Evolutionary conservation across 345 rosid genomes (phyloP), one percentile per base, ranked within the genome.

Genomic region (Abelmoschus esculentus): DNA sequence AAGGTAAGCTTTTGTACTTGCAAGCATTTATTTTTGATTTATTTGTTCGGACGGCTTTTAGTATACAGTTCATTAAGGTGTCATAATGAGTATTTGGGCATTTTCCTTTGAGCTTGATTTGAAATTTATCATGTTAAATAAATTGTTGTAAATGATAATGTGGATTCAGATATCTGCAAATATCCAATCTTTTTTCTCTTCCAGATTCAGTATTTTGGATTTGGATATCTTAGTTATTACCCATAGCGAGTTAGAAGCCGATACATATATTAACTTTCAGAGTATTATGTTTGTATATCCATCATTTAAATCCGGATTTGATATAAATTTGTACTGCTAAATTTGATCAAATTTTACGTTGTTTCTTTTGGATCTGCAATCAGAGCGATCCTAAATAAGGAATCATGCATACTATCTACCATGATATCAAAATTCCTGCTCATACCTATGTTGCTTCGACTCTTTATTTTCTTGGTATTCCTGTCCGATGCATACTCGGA

Each of bases 1-100:
- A 93, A 93, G 95, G 98, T 89, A 70, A 63, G 49, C 26, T 70
- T 38, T 40, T 55, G 12, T 38, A 61, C 31, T 53, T 52, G 31
- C 47, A n/a, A 2, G 17, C 44, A 7, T 52, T 53, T 54, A 54
- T 12, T 50, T 10, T 50, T 50, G 3, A 10, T 50, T 36, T 66
- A 34, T 29, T 10, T 66, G 42, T 42, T 63, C 44, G 0, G 44
- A 9, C 40, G 18, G 58, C 12, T 18, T 54, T 54, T 54, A 18
- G 19, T 54, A 19, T 54, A 29, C 19, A 54, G 58, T 7, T 54
- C 58, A 54, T 47, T 31, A 22, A 28, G 10, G 46, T 56, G 31
- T 56, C 31, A 22, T 26, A 56, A 56, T 22, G 60, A 19, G 29
- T 54, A 54, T 19, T 54, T 8, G 9, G 26, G 46, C 70, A 50